These are phyloP conservation scores for Ceratocystis huliohia DNA, from an alignment of 2,329 filamentous ascomycete species.

Conservation along the genomic window DNA sequence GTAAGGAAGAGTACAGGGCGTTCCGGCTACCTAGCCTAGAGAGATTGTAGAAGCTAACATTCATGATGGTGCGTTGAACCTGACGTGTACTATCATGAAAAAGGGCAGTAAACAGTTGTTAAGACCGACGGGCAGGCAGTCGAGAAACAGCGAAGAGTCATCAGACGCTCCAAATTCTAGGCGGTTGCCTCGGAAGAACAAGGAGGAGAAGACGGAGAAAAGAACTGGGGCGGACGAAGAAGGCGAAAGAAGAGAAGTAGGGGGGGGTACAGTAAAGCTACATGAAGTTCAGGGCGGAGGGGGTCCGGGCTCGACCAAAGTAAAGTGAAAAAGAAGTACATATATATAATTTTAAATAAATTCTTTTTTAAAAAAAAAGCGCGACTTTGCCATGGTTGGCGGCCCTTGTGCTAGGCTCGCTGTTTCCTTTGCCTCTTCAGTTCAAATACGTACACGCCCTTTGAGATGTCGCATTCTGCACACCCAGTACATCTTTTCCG, in stretches of 20 bases:
- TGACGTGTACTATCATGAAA: no score
- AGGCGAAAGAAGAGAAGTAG: not conserved
- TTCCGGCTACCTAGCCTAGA: no score
- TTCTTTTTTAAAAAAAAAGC: slow-evolving; percentile 8
- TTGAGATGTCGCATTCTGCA: not conserved
- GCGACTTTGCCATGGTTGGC: not conserved
- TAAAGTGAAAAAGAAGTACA: not conserved
- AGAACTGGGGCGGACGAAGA: not conserved
- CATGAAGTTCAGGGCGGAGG: not conserved
- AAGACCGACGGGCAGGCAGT: not conserved
- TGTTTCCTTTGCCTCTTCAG: no score
- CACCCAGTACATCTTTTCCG: not conserved
- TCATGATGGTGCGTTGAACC: no score
- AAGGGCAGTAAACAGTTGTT: no score
- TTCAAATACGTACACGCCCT: not conserved
- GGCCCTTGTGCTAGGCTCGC: not conserved
- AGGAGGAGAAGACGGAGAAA: slow-evolving; percentile 3
- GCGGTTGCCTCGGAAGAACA: not conserved
- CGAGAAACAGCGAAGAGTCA: not conserved
- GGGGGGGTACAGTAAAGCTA: not conserved
- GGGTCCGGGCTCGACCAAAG: not conserved
- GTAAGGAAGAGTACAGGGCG: no score
- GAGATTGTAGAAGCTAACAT: no score
- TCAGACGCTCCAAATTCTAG: not conserved
- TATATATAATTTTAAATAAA: not conserved